Evolutionary conservation across 495 filamentous ascomycete species (phyloP).

Genomic region (Neurospora hispaniola): DNA sequence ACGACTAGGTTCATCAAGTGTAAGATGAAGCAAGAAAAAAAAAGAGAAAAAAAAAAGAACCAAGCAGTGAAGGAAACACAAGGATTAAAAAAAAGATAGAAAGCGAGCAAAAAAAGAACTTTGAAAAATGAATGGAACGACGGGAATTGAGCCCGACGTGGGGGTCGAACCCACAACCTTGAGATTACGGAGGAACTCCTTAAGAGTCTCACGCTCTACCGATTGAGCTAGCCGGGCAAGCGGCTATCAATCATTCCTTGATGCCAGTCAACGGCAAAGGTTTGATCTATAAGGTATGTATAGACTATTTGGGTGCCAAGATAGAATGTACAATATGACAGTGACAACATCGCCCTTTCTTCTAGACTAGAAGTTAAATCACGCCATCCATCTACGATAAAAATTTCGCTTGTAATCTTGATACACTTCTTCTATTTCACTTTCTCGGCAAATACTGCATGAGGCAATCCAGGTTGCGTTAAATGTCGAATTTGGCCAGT

Average conservation of each 20-base stretch:
- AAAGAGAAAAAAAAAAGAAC: too few relatives aligned
- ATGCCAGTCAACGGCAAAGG: fast-evolving
- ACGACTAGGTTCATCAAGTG: neutral
- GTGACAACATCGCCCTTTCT: neutral
- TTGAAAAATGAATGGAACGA: neutral
- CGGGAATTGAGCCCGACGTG: too few relatives aligned
- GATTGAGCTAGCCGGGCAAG: conserved; percentile 51
- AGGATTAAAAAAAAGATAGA: neutral
- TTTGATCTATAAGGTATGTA: neutral
- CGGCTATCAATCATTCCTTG: neutral
- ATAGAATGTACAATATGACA: neutral
- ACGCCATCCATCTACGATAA: neutral
- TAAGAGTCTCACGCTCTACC: conserved; percentile 69
- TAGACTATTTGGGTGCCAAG: too few relatives aligned
- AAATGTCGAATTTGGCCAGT: neutral
- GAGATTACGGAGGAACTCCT: conserved; percentile 11
- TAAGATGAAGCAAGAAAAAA: neutral
- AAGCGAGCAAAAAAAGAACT: neutral
- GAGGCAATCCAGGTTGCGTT: neutral
- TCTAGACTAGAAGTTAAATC: neutral
- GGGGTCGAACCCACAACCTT: neutral
- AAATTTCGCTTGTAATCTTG: too few relatives aligned
- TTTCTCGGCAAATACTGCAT: too few relatives aligned
- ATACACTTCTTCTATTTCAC: too few relatives aligned
- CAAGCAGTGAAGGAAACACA: neutral